These are phyloP conservation scores for Serendipita sp. DNA, from an alignment of 768 basidiomycete species.

Conservation along the genomic window DNA sequence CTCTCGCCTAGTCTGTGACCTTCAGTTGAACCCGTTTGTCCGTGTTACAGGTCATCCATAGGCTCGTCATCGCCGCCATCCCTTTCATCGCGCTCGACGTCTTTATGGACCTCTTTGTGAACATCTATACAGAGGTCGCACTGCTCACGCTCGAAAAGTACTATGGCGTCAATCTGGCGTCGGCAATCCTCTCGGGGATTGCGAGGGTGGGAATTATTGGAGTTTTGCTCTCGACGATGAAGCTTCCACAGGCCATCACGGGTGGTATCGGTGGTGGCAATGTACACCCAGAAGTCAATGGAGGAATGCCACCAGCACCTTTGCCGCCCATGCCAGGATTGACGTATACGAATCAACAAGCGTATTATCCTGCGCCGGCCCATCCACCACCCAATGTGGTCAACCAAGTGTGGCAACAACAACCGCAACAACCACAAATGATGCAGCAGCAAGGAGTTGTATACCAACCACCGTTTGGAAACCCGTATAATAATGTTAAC, in stretches of 20 bases:
- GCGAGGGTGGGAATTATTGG: not conserved
- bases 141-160: not conserved
- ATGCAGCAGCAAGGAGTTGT: not conserved
- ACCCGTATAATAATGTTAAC: too few relatives aligned
- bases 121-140: not conserved
- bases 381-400: not conserved
- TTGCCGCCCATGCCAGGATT: not conserved
- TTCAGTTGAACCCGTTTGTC: too few relatives aligned
- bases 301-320: not conserved
- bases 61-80: not conserved
- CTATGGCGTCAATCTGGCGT: not conserved
- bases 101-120: not conserved
- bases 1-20: not conserved
- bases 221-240: not conserved
- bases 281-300: not conserved
- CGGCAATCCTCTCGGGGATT: not conserved
- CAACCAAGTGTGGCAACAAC: not conserved
- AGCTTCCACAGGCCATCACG: not conserved
- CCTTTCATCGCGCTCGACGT: not conserved
- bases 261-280: not conserved
- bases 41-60: not conserved
- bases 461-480: too few relatives aligned
- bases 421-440: not conserved
- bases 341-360: not conserved
- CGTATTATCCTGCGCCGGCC: not conserved